A percentile compares a stretch with the other conserved stretches of the same genome.
Evolutionary conservation across 2,329 filamentous ascomycete species (phyloP).

Genomic region (Penicillium corylophilum): DNA sequence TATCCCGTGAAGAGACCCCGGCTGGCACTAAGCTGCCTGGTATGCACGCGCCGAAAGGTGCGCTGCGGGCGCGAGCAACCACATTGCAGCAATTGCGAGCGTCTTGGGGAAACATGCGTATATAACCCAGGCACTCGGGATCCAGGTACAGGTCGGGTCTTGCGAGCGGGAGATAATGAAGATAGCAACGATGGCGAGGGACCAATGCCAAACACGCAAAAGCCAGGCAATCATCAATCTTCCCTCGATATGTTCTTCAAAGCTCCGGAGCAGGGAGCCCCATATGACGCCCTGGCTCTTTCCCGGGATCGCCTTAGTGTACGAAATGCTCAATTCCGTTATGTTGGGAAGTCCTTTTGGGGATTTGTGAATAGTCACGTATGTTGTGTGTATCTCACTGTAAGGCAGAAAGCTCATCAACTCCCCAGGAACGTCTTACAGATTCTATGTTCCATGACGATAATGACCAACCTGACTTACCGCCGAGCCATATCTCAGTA

Average conservation of each 20-base stretch:
- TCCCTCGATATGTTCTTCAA: too few relatives aligned
- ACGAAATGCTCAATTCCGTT: neutral
- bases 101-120: conserved; percentile 1
- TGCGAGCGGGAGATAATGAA: neutral
- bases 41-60: conserved; percentile 9
- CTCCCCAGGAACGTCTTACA: neutral
- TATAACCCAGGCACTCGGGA: conserved; percentile 6
- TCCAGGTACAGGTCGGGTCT: conserved; percentile 1
- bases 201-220: neutral
- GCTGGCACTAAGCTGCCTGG: conserved; percentile 5
- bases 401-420: neutral
- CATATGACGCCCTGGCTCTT: too few relatives aligned
- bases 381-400: neutral
- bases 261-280: neutral
- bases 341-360: conserved; percentile 9
- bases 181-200: neutral
- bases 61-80: conserved; percentile 3
- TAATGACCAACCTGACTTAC: neutral
- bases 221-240: neutral
- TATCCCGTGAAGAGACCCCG: conserved; percentile 2
- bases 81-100: conserved; percentile 6
- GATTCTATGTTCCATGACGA: conserved; percentile 3
- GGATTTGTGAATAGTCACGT: conserved; percentile 3
- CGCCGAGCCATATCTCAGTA: neutral
- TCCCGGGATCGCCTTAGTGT: neutral